Evolutionary conservation across 305 asterid genomes (phyloP), one percentile per base, ranked within the genome.

Genomic region (Fraxinus albicans): DNA sequence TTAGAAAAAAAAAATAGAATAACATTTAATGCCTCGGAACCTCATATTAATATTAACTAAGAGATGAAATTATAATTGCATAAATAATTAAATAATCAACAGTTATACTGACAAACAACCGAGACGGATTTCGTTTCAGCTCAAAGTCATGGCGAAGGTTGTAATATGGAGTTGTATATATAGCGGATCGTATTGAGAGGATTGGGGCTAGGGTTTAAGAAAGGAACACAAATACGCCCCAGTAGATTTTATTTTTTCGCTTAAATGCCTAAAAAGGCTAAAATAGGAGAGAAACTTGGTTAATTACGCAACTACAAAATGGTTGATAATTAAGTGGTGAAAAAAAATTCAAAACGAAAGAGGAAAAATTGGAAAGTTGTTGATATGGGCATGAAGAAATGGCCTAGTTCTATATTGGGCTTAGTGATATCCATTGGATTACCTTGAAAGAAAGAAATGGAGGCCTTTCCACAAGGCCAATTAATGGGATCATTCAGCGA

Each of bases 21-120:
- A 65, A 25, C 35, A 35, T 69, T 67, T 13, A 67, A 81, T 25
- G 79, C 40, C 63, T 70, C 40, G 27, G 17, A 79, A 90, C 90
- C 93, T 90, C 95, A 89, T 90, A 17, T 58, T 38, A 38, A 38
- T 8, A 38, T 38, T 38, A 38, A 38, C 44, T 10, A 8, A 38
- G 10, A 10, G 44, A 38, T 38, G 44, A 38, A 38, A 38, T 38
- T 38, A 8, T 38, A 38, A 38, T 38, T 8, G 44, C 44, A 38
- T 38, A 38, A 8, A 38, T 7, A 38, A 38, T 38, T 38, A 25
- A 25, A 25, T 25, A 25, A 25, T 38, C 44, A 8, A 38, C 44
- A 8, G 8, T 38, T 38, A 38, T 1, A 8, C 12, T 38, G 44
- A 38, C 44, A 8, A 38, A 38, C 44, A 8, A 8, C 53, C 27